Evolutionary conservation across 2,329 filamentous ascomycete species (phyloP).

Genomic region (Fusarium camptoceras): DNA sequence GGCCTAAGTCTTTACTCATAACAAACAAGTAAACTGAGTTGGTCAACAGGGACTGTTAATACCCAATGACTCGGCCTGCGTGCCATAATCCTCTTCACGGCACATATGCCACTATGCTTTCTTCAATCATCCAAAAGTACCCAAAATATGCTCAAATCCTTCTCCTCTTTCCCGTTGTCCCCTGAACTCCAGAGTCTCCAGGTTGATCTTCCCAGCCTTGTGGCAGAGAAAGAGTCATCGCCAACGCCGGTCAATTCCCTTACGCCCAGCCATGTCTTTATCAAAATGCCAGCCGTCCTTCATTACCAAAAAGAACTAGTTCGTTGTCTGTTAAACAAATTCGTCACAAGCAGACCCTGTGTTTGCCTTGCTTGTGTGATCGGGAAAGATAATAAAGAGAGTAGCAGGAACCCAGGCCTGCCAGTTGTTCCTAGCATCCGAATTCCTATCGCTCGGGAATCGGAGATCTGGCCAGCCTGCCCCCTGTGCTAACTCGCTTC

Average conservation of each 20-base stretch:
- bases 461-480: slow-evolving; percentile 74
- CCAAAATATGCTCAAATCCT: slow-evolving; percentile 18
- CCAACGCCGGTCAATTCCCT: slow-evolving; percentile 43
- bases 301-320: slow-evolving; percentile 36
- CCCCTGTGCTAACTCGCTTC: slow-evolving; percentile 83
- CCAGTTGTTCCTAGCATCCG: slow-evolving; percentile 55
- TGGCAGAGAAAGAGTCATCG: slow-evolving; percentile 24
- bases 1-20: slow-evolving; percentile 24
- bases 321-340: slow-evolving; percentile 31
- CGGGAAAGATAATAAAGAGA: slow-evolving; percentile 49
- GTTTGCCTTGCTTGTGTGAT: slow-evolving; percentile 40
- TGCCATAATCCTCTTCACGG: slow-evolving; percentile 18
- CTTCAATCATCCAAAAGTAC: slow-evolving; percentile 13
- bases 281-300: slow-evolving; percentile 40
- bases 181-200: slow-evolving; percentile 16
- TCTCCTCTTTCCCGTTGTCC: slow-evolving; percentile 28
- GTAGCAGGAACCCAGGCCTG: slow-evolving; percentile 54
- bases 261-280: slow-evolving; percentile 35
- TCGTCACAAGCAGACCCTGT: slow-evolving; percentile 17
- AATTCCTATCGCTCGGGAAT: slow-evolving; percentile 71
- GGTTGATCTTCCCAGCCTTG: slow-evolving; percentile 9
- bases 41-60: slow-evolving; percentile 23
- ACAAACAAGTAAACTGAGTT: slow-evolving; percentile 1
- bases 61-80: slow-evolving; percentile 37
- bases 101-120: slow-evolving; percentile 9